Evolutionary conservation across 139 green algal species (phyloP).

Genomic region (Micromonas pusilla): DNA sequence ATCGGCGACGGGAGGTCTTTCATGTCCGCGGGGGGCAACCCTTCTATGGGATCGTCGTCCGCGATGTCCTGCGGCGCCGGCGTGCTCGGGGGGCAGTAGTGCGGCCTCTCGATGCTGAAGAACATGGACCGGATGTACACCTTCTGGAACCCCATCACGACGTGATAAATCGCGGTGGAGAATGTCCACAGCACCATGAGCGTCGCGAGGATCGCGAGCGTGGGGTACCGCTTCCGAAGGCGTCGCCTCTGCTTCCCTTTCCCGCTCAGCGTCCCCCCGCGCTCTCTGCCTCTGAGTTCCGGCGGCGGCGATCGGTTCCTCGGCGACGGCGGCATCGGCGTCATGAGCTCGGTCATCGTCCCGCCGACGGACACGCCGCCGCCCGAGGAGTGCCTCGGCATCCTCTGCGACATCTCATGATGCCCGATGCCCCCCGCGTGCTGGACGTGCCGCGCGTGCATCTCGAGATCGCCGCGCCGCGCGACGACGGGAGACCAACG

Average conservation of each 20-base stretch:
- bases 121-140: not conserved
- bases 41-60: not conserved
- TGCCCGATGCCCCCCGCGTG: too few relatives aligned
- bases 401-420: too few relatives aligned
- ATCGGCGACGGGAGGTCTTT: not conserved
- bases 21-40: not conserved
- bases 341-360: not conserved
- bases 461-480: too few relatives aligned
- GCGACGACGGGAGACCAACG: too few relatives aligned
- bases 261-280: not conserved
- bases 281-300: not conserved
- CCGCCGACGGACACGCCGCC: too few relatives aligned
- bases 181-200: not conserved
- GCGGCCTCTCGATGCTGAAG: not conserved
- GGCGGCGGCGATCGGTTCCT: not conserved
- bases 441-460: too few relatives aligned
- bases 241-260: not conserved
- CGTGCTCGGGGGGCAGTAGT: not conserved
- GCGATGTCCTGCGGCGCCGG: not conserved
- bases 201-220: not conserved
- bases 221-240: not conserved
- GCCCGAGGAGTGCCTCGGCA: too few relatives aligned
- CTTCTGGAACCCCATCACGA: conserved; percentile 3
- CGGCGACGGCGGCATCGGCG: not conserved
- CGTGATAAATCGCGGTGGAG: not conserved